phyloP scores from a whole-genome alignment of 164 flowering plant species.

The Magnolia sinica region DNA sequence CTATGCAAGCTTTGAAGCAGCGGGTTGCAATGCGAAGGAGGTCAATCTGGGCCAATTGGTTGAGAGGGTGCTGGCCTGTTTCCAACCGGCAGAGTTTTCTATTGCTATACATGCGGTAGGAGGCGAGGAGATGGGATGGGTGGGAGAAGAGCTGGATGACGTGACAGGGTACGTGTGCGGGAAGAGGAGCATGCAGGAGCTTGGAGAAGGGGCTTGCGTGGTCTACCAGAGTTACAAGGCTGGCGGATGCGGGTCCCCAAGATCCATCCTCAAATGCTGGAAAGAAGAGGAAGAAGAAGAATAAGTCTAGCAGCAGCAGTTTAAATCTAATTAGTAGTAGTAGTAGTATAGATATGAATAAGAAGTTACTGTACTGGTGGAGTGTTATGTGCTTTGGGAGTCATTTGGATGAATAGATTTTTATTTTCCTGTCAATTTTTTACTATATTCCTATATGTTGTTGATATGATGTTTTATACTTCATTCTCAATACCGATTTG shows the following conservation, averaged over 20 bases:
- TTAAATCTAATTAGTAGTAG: background rate
- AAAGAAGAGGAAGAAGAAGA: constrained; percentile 46
- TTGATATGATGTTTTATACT: too few species aligned
- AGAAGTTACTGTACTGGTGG: too few species aligned
- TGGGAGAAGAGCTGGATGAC: constrained; percentile 19
- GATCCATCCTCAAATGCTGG: constrained; percentile 42
- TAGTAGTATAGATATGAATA: too few species aligned
- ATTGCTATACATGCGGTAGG: constrained; percentile 50
- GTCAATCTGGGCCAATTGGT: constrained; percentile 40
- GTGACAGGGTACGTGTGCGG: constrained; percentile 41
- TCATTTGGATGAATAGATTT: too few species aligned
- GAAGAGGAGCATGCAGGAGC: constrained; percentile 26
- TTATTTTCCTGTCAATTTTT: too few species aligned
- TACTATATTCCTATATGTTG: too few species aligned
- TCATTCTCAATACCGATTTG: too few species aligned
- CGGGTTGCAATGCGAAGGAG: constrained; percentile 47
- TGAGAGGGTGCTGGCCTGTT: constrained; percentile 67
- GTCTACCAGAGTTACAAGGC: constrained; percentile 41
- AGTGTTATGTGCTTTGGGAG: too few species aligned
- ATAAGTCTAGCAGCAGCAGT: constrained; percentile 32
- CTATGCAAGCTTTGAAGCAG: constrained; percentile 83
- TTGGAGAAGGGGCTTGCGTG: constrained; percentile 40
- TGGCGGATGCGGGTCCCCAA: constrained; percentile 32
- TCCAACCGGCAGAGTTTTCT: constrained; percentile 65
- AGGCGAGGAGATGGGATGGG: constrained; percentile 2